Evolutionary conservation across 129 eudicot species (phyloP).

Genomic region (Centella asiatica): DNA sequence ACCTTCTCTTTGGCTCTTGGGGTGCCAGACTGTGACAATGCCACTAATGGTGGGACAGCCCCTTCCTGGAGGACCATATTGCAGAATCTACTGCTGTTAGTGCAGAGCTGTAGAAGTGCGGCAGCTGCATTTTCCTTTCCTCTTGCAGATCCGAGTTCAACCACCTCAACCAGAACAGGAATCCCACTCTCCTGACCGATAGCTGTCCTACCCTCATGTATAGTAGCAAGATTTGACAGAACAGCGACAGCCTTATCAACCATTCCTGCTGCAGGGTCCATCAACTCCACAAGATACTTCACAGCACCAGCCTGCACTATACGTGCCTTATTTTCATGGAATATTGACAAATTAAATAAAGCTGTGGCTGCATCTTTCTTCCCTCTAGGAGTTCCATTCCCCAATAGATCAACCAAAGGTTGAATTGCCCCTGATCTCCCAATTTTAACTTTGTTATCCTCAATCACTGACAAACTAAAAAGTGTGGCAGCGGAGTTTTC

Average conservation of each 20-base stretch:
- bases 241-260: constrained; percentile 94
- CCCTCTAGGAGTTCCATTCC: constrained; percentile 77
- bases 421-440: constrained; percentile 79
- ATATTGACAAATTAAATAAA: constrained; percentile 68
- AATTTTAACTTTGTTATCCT: constrained; percentile 69
- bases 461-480: constrained; percentile 70
- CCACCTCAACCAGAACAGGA: constrained; percentile 79
- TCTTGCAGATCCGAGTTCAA: constrained; percentile 87
- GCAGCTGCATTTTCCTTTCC: constrained; percentile 98
- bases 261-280: constrained; percentile 99
- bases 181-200: constrained; percentile 79
- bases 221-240: constrained; percentile 77
- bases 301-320: constrained; percentile 90
- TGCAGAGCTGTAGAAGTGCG: constrained; percentile 72
- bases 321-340: constrained; percentile 62
- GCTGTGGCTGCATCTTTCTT: constrained; percentile 93
- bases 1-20: constrained; percentile 90
- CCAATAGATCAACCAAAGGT: constrained; percentile 80
- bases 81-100: constrained; percentile 67
- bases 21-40: constrained; percentile 82
- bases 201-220: constrained; percentile 65
- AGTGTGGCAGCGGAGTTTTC: constrained; percentile 94
- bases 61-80: constrained; percentile 75
- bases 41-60: constrained; percentile 80
- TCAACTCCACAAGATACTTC: constrained; percentile 66